Conservation (phyloP, 257 asterid genomes). For the Vinca minor region DNA sequence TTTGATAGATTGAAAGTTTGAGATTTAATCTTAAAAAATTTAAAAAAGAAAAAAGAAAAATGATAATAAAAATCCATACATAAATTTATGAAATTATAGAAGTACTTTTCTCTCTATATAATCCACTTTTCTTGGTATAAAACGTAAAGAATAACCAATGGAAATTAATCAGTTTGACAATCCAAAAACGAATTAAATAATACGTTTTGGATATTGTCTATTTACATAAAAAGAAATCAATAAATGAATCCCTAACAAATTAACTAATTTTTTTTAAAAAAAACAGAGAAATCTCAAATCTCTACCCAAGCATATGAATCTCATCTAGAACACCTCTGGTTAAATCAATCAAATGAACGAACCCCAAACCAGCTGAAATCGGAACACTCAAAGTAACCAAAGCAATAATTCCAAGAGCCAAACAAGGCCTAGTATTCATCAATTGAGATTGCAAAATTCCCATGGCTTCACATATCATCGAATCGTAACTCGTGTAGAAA, state of each 20-base stretch:
- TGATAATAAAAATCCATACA: no score
- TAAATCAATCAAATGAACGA: constrained; percentile 21
- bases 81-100: no score
- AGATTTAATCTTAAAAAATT: no score
- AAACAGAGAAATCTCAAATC: not conserved
- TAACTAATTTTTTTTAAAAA: no score
- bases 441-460: constrained; percentile 25
- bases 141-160: no score
- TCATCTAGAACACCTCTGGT: constrained; percentile 13
- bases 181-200: not conserved
- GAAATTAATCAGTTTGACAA: not conserved
- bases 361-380: constrained; percentile 12
- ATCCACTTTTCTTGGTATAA: no score
- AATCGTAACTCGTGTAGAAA: constrained; percentile 13
- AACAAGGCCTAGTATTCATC: constrained; percentile 32
- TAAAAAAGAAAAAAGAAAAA: no score
- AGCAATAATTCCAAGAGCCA: constrained; percentile 26
- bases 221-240: not conserved
- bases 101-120: no score
- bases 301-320: not conserved
- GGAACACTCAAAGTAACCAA: constrained; percentile 24
- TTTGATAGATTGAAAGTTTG: no score
- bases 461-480: constrained; percentile 25
- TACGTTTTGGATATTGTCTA: not conserved
- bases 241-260: not conserved